phyloP scores from a whole-genome alignment of 441 rosid species.

The Adansonia rubrostipa region DNA sequence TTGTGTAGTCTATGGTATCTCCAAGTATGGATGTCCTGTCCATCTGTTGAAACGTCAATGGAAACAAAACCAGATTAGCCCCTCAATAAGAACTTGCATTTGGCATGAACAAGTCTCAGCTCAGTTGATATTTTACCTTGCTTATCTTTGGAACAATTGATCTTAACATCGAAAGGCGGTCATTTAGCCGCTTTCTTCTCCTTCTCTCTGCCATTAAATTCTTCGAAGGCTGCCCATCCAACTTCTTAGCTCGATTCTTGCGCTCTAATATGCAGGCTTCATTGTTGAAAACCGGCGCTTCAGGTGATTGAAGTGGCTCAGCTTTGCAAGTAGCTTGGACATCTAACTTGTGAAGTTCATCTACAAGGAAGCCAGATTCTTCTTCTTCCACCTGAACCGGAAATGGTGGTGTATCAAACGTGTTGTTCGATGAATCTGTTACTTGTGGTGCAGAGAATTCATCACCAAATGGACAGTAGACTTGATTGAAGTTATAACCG shows the following conservation, averaged over 20 bases:
- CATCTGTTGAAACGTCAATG: conserved; percentile 47
- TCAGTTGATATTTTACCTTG: conserved; percentile 48
- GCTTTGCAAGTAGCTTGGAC: conserved; percentile 42
- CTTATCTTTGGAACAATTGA: conserved; percentile 84
- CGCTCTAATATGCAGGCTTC: conserved; percentile 30
- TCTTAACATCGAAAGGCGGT: conserved; percentile 78
- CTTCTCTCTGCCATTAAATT: conserved; percentile 75
- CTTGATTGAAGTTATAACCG: conserved; percentile 42
- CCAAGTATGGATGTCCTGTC: conserved; percentile 81
- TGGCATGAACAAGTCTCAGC: background rate
- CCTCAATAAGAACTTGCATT: background rate
- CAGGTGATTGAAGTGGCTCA: conserved; percentile 49
- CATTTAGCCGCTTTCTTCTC: conserved; percentile 72
- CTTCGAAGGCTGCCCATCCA: conserved; percentile 75
- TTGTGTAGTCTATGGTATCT: conserved; percentile 76
- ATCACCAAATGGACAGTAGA: conserved; percentile 40
- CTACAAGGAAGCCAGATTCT: conserved; percentile 37
- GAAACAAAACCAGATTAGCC: background rate
- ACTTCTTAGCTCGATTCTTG: conserved; percentile 34
- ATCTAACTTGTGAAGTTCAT: conserved; percentile 39
- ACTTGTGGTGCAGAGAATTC: conserved; percentile 44
- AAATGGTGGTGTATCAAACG: conserved; percentile 48
- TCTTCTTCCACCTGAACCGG: conserved; percentile 45
- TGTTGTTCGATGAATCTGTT: conserved; percentile 51
- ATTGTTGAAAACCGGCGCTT: conserved; percentile 30